A percentile compares a stretch with the other conserved stretches of the same genome.
Evolutionary conservation across 345 rosid species (phyloP).

Genomic region (Eucalyptus cladocalyx): DNA sequence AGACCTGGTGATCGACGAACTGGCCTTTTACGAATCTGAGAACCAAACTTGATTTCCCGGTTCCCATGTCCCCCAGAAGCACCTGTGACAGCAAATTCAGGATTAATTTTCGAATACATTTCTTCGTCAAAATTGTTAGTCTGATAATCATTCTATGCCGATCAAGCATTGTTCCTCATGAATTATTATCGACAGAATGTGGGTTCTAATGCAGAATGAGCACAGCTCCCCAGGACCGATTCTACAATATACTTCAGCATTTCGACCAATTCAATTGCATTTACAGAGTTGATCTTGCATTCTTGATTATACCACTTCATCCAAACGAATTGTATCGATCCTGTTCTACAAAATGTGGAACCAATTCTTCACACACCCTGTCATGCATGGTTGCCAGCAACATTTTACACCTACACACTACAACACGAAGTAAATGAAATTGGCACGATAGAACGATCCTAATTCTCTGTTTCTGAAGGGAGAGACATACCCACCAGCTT

Average conservation of each 20-base stretch:
- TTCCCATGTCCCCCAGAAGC: constrained; percentile 14
- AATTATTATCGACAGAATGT: neutral
- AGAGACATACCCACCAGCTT: constrained; percentile 52
- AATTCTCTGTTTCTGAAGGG: neutral
- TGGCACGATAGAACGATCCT: neutral
- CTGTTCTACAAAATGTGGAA: neutral
- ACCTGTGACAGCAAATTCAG: neutral
- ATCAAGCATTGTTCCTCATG: neutral
- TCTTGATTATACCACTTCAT: neutral
- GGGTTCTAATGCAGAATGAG: neutral
- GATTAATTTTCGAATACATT: neutral
- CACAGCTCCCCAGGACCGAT: neutral
- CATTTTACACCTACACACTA: neutral
- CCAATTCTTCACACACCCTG: neutral
- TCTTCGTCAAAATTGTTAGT: neutral
- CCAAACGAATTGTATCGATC: neutral
- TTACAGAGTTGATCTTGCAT: neutral
- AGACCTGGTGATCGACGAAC: constrained; percentile 6
- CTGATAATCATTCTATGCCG: neutral
- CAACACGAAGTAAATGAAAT: neutral
- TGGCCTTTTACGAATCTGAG: constrained; percentile 8
- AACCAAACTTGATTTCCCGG: constrained; percentile 9
- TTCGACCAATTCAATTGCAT: neutral
- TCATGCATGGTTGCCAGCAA: neutral
- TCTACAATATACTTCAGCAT: neutral